phyloP scores from a whole-genome alignment of 495 filamentous ascomycete species.

The Immersiella caudata region DNA sequence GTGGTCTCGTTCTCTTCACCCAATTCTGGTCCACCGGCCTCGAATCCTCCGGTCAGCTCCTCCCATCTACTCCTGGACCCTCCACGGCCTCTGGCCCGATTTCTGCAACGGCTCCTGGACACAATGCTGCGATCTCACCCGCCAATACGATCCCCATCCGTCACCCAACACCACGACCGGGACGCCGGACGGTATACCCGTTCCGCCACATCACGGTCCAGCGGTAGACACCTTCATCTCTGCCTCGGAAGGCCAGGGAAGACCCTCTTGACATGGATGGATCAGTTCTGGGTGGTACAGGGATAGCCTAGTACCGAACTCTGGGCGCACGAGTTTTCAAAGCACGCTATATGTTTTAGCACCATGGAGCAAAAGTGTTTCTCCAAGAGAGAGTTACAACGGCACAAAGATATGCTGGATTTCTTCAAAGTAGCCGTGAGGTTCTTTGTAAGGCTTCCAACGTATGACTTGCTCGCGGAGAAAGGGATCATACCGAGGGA shows the following conservation, averaged over 20 bases:
- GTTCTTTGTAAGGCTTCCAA: constrained; percentile 49
- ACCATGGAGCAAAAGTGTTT: constrained; percentile 56
- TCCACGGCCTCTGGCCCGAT: constrained; percentile 59
- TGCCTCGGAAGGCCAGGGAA: constrained; percentile 44
- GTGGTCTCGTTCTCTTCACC: constrained; percentile 52
- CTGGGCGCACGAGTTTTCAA: constrained; percentile 60
- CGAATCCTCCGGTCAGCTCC: constrained; percentile 50
- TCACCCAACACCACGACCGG: constrained; percentile 56
- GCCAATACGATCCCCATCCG: constrained; percentile 56
- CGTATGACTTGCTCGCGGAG: constrained; percentile 46
- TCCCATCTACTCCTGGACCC: constrained; percentile 50
- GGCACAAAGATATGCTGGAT: constrained; percentile 51
- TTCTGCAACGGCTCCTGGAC: constrained; percentile 53
- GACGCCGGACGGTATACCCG: constrained; percentile 43
- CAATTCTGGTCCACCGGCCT: constrained; percentile 58
- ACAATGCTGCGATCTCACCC: constrained; percentile 58
- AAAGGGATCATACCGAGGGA: constrained; percentile 41
- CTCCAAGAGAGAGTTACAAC: constrained; percentile 40
- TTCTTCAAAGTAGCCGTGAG: constrained; percentile 48
- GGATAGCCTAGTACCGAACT: constrained; percentile 47
- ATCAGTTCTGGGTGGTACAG: constrained; percentile 53
- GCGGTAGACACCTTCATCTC: constrained; percentile 49
- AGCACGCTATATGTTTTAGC: constrained; percentile 59
- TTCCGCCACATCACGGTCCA: constrained; percentile 49
- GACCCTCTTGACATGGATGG: constrained; percentile 54